Conservation (phyloP, 805 yeast genomes). For the Metschnikowia orientalis region DNA sequence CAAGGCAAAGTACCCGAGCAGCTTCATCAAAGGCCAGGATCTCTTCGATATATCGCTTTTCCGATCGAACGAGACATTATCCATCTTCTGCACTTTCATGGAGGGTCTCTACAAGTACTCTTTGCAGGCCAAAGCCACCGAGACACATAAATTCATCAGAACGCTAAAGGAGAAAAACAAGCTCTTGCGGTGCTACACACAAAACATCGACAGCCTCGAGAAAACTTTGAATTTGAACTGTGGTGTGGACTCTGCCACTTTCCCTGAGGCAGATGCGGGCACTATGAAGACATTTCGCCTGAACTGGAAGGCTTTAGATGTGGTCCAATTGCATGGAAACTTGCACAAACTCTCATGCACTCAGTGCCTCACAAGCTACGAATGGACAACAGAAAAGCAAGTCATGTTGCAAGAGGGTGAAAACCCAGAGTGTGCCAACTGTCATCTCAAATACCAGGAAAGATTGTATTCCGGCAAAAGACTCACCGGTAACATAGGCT, state of each 20-base stretch:
- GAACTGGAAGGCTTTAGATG: conserved; percentile 64
- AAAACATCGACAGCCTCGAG: conserved; percentile 90
- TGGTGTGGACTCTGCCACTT: conserved; percentile 42
- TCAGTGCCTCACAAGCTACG: conserved; percentile 51
- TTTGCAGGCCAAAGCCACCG: conserved; percentile 69
- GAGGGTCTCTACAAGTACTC: conserved; percentile 67
- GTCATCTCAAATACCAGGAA: conserved; percentile 52
- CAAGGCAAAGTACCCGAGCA: conserved; percentile 55
- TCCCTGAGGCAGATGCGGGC: conserved; percentile 19
- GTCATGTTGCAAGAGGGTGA: conserved; percentile 52
- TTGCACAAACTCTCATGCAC: conserved; percentile 74
- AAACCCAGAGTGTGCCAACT: conserved; percentile 72
- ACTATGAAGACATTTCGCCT: conserved; percentile 25
- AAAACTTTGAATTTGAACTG: conserved; percentile 56
- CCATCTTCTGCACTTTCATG: conserved; percentile 86
- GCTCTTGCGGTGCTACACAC: conserved; percentile 84
- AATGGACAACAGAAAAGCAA: conserved; percentile 58
- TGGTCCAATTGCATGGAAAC: conserved; percentile 90
- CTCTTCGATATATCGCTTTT: conserved; percentile 84
- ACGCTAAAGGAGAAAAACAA: conserved; percentile 57
- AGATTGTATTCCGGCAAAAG: conserved; percentile 71
- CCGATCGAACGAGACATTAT: conserved; percentile 58
- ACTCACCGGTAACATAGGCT: conserved; percentile 63
- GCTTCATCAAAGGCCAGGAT: conserved; percentile 78
- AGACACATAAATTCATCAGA: conserved; percentile 73